A percentile compares a stretch with the other conserved stretches of the same genome.
Conservation (phyloP, 2,329 filamentous ascomycete species). For the Xylariaceae sp. region DNA sequence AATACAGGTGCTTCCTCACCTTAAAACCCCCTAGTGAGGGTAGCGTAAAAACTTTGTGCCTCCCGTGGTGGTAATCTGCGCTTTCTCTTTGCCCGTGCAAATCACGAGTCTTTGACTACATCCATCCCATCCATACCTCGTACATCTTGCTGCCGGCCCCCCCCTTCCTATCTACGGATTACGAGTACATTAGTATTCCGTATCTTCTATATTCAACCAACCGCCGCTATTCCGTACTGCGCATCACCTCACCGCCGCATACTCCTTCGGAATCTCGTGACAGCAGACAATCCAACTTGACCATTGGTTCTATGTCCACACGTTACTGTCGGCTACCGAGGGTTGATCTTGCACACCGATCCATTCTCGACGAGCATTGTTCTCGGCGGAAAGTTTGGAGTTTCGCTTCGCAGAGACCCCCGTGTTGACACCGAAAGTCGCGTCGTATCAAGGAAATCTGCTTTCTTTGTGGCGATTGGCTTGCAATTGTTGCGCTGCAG, state of each 20-base stretch:
- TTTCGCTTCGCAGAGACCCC: not conserved
- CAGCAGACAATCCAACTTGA: not conserved
- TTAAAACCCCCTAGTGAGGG: not conserved
- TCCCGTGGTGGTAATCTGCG: not conserved
- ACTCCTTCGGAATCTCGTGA: not conserved
- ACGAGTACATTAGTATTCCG: no score
- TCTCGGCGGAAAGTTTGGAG: not conserved
- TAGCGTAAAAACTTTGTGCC: conserved; percentile 1
- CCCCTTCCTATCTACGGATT: not conserved
- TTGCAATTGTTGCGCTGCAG: conserved; percentile 23
- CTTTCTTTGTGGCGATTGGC: conserved; percentile 12
- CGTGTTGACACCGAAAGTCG: not conserved
- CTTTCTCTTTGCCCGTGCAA: not conserved
- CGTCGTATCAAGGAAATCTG: not conserved
- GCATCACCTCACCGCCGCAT: not conserved
- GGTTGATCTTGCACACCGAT: no score
- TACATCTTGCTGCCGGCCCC: not conserved
- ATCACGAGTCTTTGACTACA: conserved; percentile 7
- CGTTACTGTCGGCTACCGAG: not conserved
- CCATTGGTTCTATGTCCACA: not conserved
- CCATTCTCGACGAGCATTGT: not conserved
- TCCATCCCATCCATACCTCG: not conserved
- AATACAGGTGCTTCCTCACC: no score
- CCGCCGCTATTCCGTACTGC: not conserved
- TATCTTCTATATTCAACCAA: not conserved